phyloP scores from a whole-genome alignment of 1,139 yeast species.

The Yamadazyma spencermartinsiae region DNA sequence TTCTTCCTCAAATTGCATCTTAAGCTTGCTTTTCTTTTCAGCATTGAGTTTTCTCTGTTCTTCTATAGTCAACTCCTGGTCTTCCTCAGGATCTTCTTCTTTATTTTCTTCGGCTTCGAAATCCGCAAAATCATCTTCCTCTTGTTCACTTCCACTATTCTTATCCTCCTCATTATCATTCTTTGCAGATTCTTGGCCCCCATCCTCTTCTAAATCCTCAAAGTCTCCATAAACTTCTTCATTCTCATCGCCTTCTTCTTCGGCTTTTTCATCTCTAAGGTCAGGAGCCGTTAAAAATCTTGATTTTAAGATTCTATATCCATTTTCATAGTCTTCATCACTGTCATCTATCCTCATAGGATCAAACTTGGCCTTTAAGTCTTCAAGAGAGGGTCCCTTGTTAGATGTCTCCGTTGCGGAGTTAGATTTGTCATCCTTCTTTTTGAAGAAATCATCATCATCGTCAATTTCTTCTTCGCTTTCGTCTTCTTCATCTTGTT shows the following conservation, averaged over 20 bases:
- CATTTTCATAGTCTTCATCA: conserved; percentile 44
- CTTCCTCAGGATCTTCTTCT: conserved; percentile 43
- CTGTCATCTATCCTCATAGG: conserved; percentile 29
- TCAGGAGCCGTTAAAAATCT: conserved; percentile 74
- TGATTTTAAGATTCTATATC: conserved; percentile 49
- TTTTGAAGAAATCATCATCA: conserved; percentile 65
- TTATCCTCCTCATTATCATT: conserved; percentile 28
- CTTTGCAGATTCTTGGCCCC: conserved; percentile 23
- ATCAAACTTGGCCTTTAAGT: conserved; percentile 55
- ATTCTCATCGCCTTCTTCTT: conserved; percentile 36
- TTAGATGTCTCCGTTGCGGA: too few relatives aligned
- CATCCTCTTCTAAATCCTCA: conserved; percentile 68
- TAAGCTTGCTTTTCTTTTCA: conserved; percentile 81
- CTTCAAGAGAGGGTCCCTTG: conserved; percentile 45
- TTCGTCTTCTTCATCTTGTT: conserved; percentile 43
- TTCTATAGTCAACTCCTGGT: conserved; percentile 53
- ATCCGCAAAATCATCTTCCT: conserved; percentile 33
- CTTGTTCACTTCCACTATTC: too few relatives aligned
- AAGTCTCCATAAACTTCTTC: conserved; percentile 74
- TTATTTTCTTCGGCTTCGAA: conserved; percentile 61
- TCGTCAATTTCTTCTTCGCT: conserved; percentile 48
- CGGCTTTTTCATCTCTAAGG: conserved; percentile 37
- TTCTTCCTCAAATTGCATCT: conserved; percentile 88
- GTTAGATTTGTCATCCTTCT: conserved; percentile 35
- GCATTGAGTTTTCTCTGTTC: conserved; percentile 81